Percentiles rank a stretch among this genome's conserved stretches.
Conservation (phyloP, 148 eudicot genomes). For the Rhododendron griersonianum region DNA sequence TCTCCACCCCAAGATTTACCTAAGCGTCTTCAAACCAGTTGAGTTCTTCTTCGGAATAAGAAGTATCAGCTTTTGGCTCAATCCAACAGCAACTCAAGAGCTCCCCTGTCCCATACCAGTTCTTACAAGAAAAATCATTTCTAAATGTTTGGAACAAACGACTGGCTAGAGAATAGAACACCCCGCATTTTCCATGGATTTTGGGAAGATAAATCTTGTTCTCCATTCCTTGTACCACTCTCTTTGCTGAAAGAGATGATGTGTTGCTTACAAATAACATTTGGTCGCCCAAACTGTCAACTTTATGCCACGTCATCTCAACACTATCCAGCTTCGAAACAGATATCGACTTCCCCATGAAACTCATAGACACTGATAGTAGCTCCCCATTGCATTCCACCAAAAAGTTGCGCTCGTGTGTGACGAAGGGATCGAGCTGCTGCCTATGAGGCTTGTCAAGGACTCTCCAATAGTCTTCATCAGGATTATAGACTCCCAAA, state of each 20-base stretch:
- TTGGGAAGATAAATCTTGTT: constrained; percentile 7
- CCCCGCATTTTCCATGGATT: not conserved
- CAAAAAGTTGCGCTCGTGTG: too few species aligned
- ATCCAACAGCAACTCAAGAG: not conserved
- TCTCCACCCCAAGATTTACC: not conserved
- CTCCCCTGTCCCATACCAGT: not conserved
- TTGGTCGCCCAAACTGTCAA: not conserved
- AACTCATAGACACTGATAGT: too few species aligned
- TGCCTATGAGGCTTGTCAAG: too few species aligned
- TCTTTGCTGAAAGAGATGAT: not conserved
- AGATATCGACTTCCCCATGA: too few species aligned
- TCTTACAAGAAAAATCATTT: not conserved
- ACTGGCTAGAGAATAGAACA: not conserved
- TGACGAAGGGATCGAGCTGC: too few species aligned
- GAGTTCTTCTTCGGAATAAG: not conserved
- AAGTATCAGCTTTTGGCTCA: not conserved
- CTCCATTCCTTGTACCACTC: not conserved
- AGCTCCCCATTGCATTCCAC: too few species aligned
- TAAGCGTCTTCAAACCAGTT: not conserved
- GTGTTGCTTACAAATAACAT: not conserved
- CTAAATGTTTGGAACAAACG: not conserved
- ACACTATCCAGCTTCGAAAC: too few species aligned
- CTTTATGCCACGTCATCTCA: not conserved
- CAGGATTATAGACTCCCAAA: too few species aligned
- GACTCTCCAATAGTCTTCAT: too few species aligned